Conservation (phyloP, 768 basidiomycete species). For the Suillus lakei region DNA sequence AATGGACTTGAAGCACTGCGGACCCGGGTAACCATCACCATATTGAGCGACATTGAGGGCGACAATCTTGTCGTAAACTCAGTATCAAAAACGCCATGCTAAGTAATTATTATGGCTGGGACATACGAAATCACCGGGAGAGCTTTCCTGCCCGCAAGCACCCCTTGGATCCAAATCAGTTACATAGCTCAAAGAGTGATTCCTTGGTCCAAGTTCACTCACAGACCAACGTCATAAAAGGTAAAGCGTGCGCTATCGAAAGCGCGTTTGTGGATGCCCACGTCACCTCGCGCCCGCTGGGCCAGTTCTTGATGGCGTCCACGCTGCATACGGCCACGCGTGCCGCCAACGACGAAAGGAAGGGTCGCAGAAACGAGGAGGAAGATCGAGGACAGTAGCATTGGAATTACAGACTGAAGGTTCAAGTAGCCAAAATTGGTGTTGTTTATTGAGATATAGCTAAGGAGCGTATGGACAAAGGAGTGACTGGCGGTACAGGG, state of each 20-base stretch:
- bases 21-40: slow-evolving; percentile 62
- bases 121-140: slow-evolving; percentile 46
- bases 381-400: slow-evolving; percentile 35
- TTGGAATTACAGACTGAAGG: background rate
- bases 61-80: slow-evolving; percentile 36
- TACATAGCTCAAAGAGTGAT: slow-evolving; percentile 15
- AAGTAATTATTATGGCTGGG: background rate
- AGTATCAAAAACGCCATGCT: slow-evolving; percentile 45
- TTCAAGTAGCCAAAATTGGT: background rate
- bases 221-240: slow-evolving; percentile 60
- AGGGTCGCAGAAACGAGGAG: slow-evolving; percentile 40
- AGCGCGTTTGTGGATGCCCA: slow-evolving; percentile 39
- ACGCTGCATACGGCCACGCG: slow-evolving; percentile 23
- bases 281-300: slow-evolving; percentile 45
- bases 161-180: slow-evolving; percentile 41
- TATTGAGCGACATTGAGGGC: slow-evolving; percentile 46
- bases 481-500: background rate
- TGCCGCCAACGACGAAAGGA: slow-evolving; percentile 37
- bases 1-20: slow-evolving; percentile 67
- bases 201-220: slow-evolving; percentile 15
- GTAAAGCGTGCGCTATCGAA: slow-evolving; percentile 48
- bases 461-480: background rate
- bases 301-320: slow-evolving; percentile 52
- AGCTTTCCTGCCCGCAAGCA: slow-evolving; percentile 54
- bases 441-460: background rate